Conservation (phyloP, 2,329 filamentous ascomycete genomes). For the Xylaria sp. region DNA sequence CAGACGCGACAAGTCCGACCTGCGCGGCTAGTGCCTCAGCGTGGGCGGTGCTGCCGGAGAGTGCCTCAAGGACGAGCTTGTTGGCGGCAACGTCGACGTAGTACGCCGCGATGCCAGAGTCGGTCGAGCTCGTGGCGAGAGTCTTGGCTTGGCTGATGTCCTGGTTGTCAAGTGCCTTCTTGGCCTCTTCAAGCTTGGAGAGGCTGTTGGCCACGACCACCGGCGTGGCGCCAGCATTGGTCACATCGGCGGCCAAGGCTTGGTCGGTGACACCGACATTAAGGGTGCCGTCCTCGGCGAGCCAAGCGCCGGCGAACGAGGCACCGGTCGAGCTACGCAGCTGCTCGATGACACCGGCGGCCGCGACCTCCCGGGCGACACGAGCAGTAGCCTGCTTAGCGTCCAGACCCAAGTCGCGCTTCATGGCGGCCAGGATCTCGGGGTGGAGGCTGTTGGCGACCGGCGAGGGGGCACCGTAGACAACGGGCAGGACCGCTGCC, state of each 20-base stretch:
- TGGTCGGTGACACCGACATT: slow-evolving; percentile 54
- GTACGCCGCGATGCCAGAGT: slow-evolving; percentile 52
- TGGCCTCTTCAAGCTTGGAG: slow-evolving; percentile 54
- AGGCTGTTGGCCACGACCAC: slow-evolving; percentile 50
- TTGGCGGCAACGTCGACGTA: slow-evolving; percentile 54
- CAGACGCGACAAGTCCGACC: slow-evolving; percentile 51
- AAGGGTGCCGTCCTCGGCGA: slow-evolving; percentile 49
- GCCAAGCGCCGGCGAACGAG: slow-evolving; percentile 54
- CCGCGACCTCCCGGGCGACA: slow-evolving; percentile 52
- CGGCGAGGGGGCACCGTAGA: slow-evolving; percentile 53
- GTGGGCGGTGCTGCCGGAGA: slow-evolving; percentile 50
- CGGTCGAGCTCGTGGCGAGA: slow-evolving; percentile 37
- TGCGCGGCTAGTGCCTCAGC: slow-evolving; percentile 51
- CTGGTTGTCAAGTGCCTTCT: slow-evolving; percentile 55
- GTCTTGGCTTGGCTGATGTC: slow-evolving; percentile 48
- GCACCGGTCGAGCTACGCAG: slow-evolving; percentile 48
- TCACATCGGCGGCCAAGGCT: slow-evolving; percentile 50
- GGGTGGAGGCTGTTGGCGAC: slow-evolving; percentile 53
- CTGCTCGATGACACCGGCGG: slow-evolving; percentile 52
- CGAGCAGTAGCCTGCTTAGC: slow-evolving; percentile 52
- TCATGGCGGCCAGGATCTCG: slow-evolving; percentile 55
- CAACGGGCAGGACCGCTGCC: slow-evolving; percentile 53
- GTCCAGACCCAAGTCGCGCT: slow-evolving; percentile 55
- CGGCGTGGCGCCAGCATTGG: slow-evolving; percentile 51
- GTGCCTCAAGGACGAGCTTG: slow-evolving; percentile 54